Percentiles rank a stretch among this genome's conserved stretches.
phyloP scores from a whole-genome alignment of 2,329 filamentous ascomycete genomes.

The Venturia nashicola region DNA sequence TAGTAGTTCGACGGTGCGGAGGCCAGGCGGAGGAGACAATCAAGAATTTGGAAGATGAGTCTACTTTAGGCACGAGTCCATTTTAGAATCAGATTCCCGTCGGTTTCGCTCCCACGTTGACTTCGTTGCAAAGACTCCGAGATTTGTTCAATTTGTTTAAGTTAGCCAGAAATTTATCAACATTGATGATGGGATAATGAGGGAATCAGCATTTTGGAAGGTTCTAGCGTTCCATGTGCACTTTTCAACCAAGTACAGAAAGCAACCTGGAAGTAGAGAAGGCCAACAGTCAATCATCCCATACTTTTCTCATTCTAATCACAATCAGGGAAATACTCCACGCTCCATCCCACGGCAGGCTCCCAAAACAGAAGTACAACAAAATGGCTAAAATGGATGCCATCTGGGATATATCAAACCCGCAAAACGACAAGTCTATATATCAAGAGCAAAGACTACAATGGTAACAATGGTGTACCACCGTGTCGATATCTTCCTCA shows the following conservation, averaged over 20 bases:
- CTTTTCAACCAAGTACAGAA: neutral
- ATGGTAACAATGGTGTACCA: neutral
- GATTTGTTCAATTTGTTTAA: neutral
- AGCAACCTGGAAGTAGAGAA: neutral
- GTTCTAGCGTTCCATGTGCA: neutral
- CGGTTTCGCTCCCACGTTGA: neutral
- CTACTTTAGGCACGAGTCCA: neutral
- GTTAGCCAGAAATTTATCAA: neutral
- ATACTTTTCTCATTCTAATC: neutral
- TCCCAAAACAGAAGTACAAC: neutral
- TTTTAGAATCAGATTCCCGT: neutral
- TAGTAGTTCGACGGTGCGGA: neutral
- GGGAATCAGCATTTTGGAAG: neutral
- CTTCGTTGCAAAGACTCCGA: neutral
- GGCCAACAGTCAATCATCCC: neutral
- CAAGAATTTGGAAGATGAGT: neutral
- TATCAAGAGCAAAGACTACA: neutral
- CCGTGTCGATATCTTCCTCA: neutral
- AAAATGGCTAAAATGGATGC: neutral
- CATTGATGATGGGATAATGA: neutral
- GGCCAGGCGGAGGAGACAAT: conserved; percentile 2
- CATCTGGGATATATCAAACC: conserved; percentile 3
- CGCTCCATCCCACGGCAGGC: neutral
- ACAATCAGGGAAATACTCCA: neutral
- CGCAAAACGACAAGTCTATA: neutral